Base-by-base conservation (phyloP, 2,329 filamentous ascomycete genomes). In the Bretziella fagacearum region DNA sequence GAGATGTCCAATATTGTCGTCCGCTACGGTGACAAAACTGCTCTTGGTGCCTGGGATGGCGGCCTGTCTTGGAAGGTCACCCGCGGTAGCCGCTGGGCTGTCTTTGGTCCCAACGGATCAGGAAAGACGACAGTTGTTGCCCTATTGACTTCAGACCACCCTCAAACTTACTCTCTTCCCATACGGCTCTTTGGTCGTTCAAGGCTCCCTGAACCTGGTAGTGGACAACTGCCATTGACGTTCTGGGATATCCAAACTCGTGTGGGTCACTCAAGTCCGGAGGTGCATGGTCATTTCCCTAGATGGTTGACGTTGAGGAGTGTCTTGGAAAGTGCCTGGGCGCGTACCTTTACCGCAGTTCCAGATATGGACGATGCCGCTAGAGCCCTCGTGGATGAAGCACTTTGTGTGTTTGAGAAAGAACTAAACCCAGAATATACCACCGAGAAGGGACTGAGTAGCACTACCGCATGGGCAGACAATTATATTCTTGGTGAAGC, bases 61-160 rank as follows among this genome's bases (percentile, higher is more conserved):
- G 89, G 89, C 0, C 66, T 96, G 4, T 71, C 80, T 57, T 95
- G 91, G 85, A 83, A 73, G 0, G 79, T 96, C 20, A 74, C 77
- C 32, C 74, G 81, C 44, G 87, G 89, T 20, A 78, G 95, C 59
- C 77, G 87, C 52, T 94, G 86, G 82, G 89, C 84, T 2, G 74
- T 96, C 15, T 91, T 98, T 57, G 91, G 91, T 0, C 81, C 87
- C 26, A 96, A 98, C 55, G 91, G 82, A 10, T 94, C 85, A 1
- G 91, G 91, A 15, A 98, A 98, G 66, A 98, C 91, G 0, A 98
- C 91, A 0, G 71, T 98, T 32, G 73, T 96, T 23, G 91, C 86
- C 4, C 70, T 98, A 4, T 82, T 98, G 50, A 93, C 84, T 51
- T 96, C 89, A 1, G 91, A 98, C 57, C 91, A 98, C 56, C 91